Conservation (phyloP, 495 filamentous ascomycete genomes). For the Lasiosphaeris hirsuta region DNA sequence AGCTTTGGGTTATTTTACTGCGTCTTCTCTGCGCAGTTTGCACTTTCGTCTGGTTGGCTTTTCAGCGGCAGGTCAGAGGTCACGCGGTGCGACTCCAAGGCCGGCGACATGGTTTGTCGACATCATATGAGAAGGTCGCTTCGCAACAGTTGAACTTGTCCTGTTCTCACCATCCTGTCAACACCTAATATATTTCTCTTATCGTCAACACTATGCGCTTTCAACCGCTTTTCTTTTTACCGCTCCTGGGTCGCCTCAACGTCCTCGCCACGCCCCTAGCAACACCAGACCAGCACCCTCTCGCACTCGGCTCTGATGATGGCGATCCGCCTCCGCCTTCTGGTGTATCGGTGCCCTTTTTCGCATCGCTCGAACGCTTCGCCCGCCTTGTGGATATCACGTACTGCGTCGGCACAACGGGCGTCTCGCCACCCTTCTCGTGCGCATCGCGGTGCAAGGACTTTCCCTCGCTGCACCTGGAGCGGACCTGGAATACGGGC, state of each 20-base stretch:
- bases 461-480: conserved; percentile 73
- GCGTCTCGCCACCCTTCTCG: conserved; percentile 74
- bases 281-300: conserved; percentile 14
- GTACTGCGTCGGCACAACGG: conserved; percentile 85
- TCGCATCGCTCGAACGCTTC: conserved; percentile 77
- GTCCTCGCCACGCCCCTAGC: conserved; percentile 5
- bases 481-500: conserved; percentile 88
- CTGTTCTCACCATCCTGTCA: neutral
- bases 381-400: conserved; percentile 88
- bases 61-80: conserved; percentile 7
- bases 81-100: conserved; percentile 19
- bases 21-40: neutral
- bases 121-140: neutral
- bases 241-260: neutral
- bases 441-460: conserved; percentile 82
- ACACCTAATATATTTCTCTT: neutral
- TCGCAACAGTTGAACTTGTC: neutral
- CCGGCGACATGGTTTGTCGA: conserved; percentile 1
- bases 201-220: neutral
- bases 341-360: conserved; percentile 62
- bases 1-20: neutral
- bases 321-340: conserved; percentile 10
- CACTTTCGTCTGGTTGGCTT: conserved; percentile 5
- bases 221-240: neutral
- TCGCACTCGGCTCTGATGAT: conserved; percentile 11